phyloP scores from a whole-genome alignment of 2,329 filamentous ascomycete genomes.

The Aureobasidium sp. region DNA sequence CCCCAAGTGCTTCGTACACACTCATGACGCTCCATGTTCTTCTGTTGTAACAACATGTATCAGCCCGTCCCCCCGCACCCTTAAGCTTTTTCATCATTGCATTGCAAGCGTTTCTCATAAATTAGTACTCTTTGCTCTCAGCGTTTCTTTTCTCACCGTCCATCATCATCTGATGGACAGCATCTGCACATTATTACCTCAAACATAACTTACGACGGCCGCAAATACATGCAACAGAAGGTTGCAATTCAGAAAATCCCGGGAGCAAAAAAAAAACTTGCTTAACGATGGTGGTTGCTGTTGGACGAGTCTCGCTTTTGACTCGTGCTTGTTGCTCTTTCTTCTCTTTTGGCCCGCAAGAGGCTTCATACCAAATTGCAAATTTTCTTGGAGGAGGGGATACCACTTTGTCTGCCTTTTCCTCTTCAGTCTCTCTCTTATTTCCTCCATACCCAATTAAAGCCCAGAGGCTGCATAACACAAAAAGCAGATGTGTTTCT shows the following conservation, averaged over 20 bases:
- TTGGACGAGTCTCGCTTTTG: slow-evolving; percentile 1
- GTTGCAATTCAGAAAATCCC: not conserved
- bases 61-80: slow-evolving; percentile 19
- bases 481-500: slow-evolving; percentile 9
- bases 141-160: slow-evolving; percentile 7
- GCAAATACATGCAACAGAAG: not conserved
- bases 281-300: not conserved
- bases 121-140: slow-evolving; percentile 2
- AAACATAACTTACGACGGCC: slow-evolving; percentile 12
- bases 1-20: not conserved
- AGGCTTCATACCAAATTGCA: slow-evolving; percentile 8
- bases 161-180: not conserved
- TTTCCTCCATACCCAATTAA: not conserved
- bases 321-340: not conserved
- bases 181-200: slow-evolving; percentile 10
- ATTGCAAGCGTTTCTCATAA: slow-evolving; percentile 17
- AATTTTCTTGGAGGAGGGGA: not conserved
- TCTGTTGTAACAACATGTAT: slow-evolving; percentile 21
- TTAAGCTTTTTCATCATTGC: slow-evolving; percentile 16
- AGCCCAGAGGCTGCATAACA: not conserved
- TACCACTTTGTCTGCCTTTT: not conserved
- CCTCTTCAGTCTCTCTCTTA: not conserved
- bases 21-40: not conserved
- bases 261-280: not conserved
- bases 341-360: not conserved